These are phyloP conservation scores for Aspergillus hiratsukae DNA, from an alignment of 2,329 filamentous ascomycete genomes.

Conservation along the genomic window DNA sequence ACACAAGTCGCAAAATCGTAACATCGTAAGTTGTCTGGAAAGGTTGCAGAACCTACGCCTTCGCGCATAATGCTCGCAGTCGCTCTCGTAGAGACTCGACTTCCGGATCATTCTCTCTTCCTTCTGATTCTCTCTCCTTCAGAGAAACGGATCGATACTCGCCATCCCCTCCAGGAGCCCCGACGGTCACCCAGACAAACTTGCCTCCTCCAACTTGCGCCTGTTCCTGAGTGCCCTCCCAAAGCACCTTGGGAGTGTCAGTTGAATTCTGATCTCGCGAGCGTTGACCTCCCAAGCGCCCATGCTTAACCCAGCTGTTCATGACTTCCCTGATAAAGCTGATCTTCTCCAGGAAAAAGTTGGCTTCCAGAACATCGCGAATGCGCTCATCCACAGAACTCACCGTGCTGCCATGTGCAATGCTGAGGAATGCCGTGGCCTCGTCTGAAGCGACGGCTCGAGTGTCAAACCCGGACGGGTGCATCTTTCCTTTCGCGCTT, in stretches of 20 bases:
- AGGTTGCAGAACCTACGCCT: neutral
- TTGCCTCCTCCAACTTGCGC: slow-evolving; percentile 42
- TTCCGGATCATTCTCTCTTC: slow-evolving; percentile 20
- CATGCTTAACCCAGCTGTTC: slow-evolving; percentile 37
- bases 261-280: slow-evolving; percentile 7
- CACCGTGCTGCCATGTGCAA: slow-evolving; percentile 32
- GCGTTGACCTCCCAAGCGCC: slow-evolving; percentile 34
- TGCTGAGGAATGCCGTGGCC: slow-evolving; percentile 37
- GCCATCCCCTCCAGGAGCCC: slow-evolving; percentile 44
- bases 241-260: slow-evolving; percentile 31
- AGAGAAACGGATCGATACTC: slow-evolving; percentile 38
- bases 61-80: slow-evolving; percentile 22
- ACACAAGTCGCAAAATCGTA: slow-evolving; percentile 17
- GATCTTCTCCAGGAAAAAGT: slow-evolving; percentile 42
- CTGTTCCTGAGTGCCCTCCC: slow-evolving; percentile 40
- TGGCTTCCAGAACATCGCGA: slow-evolving; percentile 41
- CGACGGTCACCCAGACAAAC: slow-evolving; percentile 50
- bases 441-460: slow-evolving; percentile 40
- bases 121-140: slow-evolving; percentile 21
- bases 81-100: slow-evolving; percentile 28
- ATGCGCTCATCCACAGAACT: slow-evolving; percentile 35
- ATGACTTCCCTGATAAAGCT: slow-evolving; percentile 38
- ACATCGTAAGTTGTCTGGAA: slow-evolving; percentile 16
- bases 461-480: slow-evolving; percentile 41
- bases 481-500: slow-evolving; percentile 38